Evolutionary conservation across 805 yeast species (phyloP), one percentile per base, ranked within the genome.

Genomic region (Lipomyces spencermartinsiae): DNA sequence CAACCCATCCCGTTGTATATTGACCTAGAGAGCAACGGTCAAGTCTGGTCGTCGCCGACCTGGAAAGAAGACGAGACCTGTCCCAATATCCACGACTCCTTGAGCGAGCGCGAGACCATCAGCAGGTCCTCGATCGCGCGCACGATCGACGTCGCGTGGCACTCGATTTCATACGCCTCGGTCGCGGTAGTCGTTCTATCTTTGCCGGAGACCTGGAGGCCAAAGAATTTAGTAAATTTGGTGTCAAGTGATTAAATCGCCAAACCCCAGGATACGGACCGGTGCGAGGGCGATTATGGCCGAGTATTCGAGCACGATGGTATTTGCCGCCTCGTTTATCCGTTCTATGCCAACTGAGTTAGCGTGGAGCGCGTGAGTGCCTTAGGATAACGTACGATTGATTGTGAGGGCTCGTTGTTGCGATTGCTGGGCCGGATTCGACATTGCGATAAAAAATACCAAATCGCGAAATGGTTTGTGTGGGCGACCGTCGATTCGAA

Each of bases 11-110:
- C 8, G 19, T 4, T 43, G n/a, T 43, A 5, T 1, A 8, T 25
- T 1, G 4, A 5, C 22, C 49, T 12, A 16, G 19, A 16, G 19
- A 19, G 9, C 49, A 43, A 14, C 16, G 2, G n/a, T 22, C 22
- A 53, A 0, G n/a, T 10, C 7, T 12, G 56, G n/a, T 25, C 34
- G n/a, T 53, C 34, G 19, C 37, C 1, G 22, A 16, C 25, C 12
- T 62, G 58, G 31, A 53, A 62, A 7, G 68, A 34, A 5, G 71
- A 64, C n/a, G 71, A 57, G 10, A 80, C 75, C 67, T 79, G 81
- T 29, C 83, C 83, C 25, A 80, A 73, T 25, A 81, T 74, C 83
- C 83, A 80, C n/a, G 81, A 80, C 69, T 80, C 83, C 66, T 80
- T 80, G 49, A 80, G 68, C 25, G 78, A 74, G 22, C 83, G 73